Percentiles rank a stretch among this genome's conserved stretches.
phyloP scores from a whole-genome alignment of 73 alveolate species.

The Paraurostyla sp. region DNA sequence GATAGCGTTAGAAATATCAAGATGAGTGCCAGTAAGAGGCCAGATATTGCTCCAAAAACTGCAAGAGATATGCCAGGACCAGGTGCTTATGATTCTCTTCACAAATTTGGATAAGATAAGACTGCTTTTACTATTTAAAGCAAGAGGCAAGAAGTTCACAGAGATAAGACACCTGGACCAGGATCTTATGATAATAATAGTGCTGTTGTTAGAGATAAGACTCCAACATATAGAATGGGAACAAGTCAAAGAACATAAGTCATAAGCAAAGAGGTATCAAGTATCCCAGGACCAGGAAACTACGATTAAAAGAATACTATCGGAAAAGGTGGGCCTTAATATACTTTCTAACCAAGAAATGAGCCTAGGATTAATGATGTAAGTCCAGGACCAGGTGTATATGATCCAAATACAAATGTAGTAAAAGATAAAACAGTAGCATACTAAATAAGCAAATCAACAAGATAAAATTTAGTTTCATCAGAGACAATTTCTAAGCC shows the following conservation, averaged over 20 bases:
- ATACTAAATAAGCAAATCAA: not conserved
- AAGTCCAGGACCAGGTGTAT: constrained; percentile 48
- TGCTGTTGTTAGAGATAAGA: not conserved
- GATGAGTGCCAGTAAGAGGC: constrained; percentile 1
- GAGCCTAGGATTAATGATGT: not conserved
- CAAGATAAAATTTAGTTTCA: not conserved
- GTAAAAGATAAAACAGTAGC: constrained; percentile 15
- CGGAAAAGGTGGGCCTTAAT: not conserved
- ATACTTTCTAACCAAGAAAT: not conserved
- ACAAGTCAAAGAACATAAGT: not conserved
- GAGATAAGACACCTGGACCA: not conserved
- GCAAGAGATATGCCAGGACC: constrained; percentile 26
- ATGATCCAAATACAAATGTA: not conserved
- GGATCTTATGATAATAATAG: not conserved
- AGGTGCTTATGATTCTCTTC: not conserved
- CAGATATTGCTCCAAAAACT: not conserved
- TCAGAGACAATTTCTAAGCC: not conserved
- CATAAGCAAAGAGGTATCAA: not conserved
- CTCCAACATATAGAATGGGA: not conserved
- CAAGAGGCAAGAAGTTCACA: not conserved
- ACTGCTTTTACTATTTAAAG: not conserved
- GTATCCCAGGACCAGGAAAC: not conserved
- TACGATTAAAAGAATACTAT: not conserved
- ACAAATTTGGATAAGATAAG: constrained; percentile 20
- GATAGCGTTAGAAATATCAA: not conserved